Percentiles rank a stretch among this genome's conserved stretches.
These are phyloP conservation scores for Saccharomyces hybrid DNA, from an alignment of 1,139 yeast species.

Conservation along the genomic window DNA sequence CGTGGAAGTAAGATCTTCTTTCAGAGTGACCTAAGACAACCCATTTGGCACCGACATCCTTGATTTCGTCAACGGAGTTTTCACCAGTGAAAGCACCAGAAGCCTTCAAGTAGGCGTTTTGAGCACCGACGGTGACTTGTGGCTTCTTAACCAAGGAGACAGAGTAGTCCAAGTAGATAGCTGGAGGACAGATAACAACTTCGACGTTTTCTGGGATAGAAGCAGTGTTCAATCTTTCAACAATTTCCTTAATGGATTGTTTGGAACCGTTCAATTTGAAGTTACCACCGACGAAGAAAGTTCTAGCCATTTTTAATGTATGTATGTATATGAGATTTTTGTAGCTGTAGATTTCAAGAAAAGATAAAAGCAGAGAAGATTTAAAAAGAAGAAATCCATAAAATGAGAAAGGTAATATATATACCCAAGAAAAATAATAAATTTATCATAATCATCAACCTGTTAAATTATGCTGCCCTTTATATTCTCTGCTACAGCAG, in stretches of 20 bases:
- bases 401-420: not conserved
- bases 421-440: not conserved
- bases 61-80: conserved; percentile 77
- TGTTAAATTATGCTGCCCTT: not conserved
- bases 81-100: conserved; percentile 99
- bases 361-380: not conserved
- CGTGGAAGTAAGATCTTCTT: conserved; percentile 92
- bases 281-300: conserved; percentile 97
- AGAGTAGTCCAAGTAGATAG: conserved; percentile 80
- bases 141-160: conserved; percentile 58
- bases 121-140: conserved; percentile 78
- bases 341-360: not conserved
- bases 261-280: conserved; percentile 97
- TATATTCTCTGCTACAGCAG: not conserved
- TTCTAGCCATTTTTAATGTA: conserved; percentile 56
- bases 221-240: conserved; percentile 74
- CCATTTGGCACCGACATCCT: conserved; percentile 92
- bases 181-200: conserved; percentile 95
- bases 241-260: conserved; percentile 74
- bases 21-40: conserved; percentile 97
- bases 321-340: conserved; percentile 4
- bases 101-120: conserved; percentile 79
- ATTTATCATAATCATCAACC: not conserved
- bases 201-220: conserved; percentile 63
- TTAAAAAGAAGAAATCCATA: not conserved